phyloP scores from a whole-genome alignment of 2,329 filamentous ascomycete genomes.

The Colletotrichum incanum region DNA sequence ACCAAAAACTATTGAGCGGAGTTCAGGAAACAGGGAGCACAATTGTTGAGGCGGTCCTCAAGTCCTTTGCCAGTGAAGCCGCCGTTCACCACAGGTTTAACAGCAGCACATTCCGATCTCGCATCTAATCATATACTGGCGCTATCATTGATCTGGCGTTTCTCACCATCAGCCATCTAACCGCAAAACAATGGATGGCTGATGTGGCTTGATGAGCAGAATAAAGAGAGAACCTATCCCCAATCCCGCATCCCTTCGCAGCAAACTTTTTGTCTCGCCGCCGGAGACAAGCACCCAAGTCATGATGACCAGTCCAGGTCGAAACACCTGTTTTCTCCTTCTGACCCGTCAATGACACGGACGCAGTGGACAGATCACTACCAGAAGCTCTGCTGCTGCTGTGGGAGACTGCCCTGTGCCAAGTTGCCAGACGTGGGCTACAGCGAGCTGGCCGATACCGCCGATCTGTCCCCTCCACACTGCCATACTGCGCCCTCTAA shows the following conservation, averaged over 20 bases:
- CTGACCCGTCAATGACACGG: slow-evolving; percentile 3
- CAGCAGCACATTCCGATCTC: slow-evolving; percentile 27
- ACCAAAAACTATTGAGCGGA: slow-evolving; percentile 36
- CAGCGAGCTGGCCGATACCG: slow-evolving; percentile 18
- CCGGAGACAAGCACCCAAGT: background rate
- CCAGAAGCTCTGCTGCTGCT: background rate
- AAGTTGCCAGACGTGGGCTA: background rate
- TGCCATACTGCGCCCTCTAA: slow-evolving; percentile 19
- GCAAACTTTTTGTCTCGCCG: background rate
- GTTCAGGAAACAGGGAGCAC: slow-evolving; percentile 27
- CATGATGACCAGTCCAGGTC: slow-evolving; percentile 11
- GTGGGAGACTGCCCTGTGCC: background rate
- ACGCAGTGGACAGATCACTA: background rate
- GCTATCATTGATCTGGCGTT: background rate
- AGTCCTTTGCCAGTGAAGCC: background rate
- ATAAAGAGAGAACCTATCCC: background rate
- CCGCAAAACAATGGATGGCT: background rate
- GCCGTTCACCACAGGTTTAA: background rate
- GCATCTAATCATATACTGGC: background rate
- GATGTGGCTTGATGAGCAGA: background rate
- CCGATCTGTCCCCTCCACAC: slow-evolving; percentile 17
- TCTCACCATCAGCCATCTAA: background rate
- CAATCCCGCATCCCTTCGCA: background rate
- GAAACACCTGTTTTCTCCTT: background rate
- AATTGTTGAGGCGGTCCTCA: slow-evolving; percentile 35